Base-by-base conservation (phyloP, 306 rosid species). In the Heteromeles arbutifolia region DNA sequence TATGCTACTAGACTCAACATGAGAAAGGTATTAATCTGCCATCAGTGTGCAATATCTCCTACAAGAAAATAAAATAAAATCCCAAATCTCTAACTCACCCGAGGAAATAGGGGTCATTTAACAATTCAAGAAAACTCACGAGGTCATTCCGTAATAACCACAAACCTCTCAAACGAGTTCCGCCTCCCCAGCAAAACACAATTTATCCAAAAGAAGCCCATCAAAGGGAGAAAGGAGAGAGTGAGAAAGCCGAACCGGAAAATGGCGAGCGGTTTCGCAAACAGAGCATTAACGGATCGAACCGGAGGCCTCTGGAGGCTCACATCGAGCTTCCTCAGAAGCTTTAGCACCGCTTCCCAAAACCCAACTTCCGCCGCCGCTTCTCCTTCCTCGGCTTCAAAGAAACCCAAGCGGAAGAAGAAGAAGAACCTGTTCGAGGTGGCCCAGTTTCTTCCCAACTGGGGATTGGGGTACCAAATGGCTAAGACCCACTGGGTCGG, bases 341-440 rank as follows among this genome's bases (percentile, higher is more conserved):
- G 77, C 81, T 78, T 87, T 44, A 87, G 85, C 72, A 24, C 92
- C 4, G 59, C 87, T 70, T 66, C 87, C 58, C 65, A 75, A 34
- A 81, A 76, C 77, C 84, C 93, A 74, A 50, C 64, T 18, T 53
- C 72, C 48, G 50, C 83, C 2, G 22, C 75, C 2, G 2, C 53
- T 32, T 8, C 72, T 43, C 26, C 84, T n/a, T 43, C 87, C 4
- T 9, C 86, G 57, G 58, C 41, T 59, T 50, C 84, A 1, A 86
- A 78, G 74, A 86, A 87, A 79, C 84, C 85, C 32, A 92, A 89
- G 82, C 90, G 92, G 81, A 88, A 83, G 86, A 95, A 92, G 85
- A 89, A 88, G 96, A 91, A 92, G 87, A 95, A 95, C 79, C 84
- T 96, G 56, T 92, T 96, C 76, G 99, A 96, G 81, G 93, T 96